Percentiles rank a stretch among this genome's conserved stretches.
Conservation (phyloP, 345 rosid species). For the Raphanus raphanistrum region DNA sequence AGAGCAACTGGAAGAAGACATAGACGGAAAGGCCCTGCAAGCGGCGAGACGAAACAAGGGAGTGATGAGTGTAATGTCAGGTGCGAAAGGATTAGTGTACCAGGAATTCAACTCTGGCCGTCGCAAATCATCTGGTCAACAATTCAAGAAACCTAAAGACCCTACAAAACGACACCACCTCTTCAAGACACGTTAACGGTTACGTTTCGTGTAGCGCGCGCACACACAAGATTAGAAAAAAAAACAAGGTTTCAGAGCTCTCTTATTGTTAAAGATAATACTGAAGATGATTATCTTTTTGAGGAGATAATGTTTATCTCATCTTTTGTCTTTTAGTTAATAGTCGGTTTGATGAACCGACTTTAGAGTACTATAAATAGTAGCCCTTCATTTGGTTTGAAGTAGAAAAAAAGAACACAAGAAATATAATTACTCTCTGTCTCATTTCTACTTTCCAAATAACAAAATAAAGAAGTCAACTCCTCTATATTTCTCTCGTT, state of each 20-base stretch:
- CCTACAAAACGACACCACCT: constrained; percentile 72
- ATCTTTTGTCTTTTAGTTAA: no score
- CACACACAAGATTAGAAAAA: not conserved
- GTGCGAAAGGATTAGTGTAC: constrained; percentile 85
- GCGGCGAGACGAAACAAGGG: constrained; percentile 64
- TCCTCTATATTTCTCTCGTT: no score
- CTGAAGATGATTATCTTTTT: no score
- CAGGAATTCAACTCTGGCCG: constrained; percentile 74
- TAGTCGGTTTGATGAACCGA: no score
- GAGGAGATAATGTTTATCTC: no score
- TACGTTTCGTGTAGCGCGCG: not conserved
- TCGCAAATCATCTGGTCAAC: constrained; percentile 42
- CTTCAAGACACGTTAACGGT: constrained; percentile 56
- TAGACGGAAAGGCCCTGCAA: constrained; percentile 78
- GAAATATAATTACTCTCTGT: no score
- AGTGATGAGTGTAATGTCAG: constrained; percentile 86
- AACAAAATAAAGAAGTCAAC: no score
- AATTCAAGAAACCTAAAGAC: constrained; percentile 76
- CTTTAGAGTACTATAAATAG: no score
- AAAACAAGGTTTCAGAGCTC: not conserved
- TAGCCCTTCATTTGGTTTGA: no score
- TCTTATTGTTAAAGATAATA: no score
- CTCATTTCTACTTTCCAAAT: no score
- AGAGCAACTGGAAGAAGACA: constrained; percentile 88
- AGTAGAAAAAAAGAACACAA: no score